These are phyloP conservation scores for Funneliformis caledonium DNA, from an alignment of 371 early-diverging fungal genomes.

Conservation along the genomic window DNA sequence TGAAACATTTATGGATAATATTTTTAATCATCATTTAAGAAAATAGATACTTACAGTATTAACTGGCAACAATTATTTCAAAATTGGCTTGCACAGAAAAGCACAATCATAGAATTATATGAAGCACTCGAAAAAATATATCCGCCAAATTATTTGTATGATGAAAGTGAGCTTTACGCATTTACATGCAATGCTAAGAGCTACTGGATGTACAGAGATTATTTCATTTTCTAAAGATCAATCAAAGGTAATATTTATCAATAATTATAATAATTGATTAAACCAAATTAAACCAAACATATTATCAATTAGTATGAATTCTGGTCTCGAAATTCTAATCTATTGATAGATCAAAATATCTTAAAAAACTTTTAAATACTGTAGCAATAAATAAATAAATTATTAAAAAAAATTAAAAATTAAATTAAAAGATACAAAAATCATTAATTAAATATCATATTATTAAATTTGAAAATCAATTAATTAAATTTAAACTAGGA, in stretches of 20 bases:
- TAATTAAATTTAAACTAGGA: too few relatives aligned
- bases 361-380: conserved; percentile 13
- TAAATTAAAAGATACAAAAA: too few relatives aligned
- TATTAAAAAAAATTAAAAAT: too few relatives aligned
- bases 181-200: not conserved
- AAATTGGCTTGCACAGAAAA: not conserved
- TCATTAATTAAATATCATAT: too few relatives aligned
- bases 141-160: conserved; percentile 3
- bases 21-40: conserved; percentile 23
- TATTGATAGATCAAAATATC: conserved; percentile 18
- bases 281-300: not conserved
- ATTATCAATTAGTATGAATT: conserved; percentile 7
- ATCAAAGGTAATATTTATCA: conserved; percentile 13
- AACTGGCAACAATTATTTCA: conserved; percentile 14
- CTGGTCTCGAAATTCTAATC: not conserved
- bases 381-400: too few relatives aligned
- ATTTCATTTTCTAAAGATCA: conserved; percentile 17
- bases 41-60: not conserved
- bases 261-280: not conserved
- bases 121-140: conserved; percentile 8
- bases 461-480: too few relatives aligned
- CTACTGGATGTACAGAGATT: not conserved
- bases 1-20: not conserved
- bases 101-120: conserved; percentile 19
- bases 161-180: not conserved